Evolutionary conservation across 176 grass and related monocot species (phyloP), one percentile per base, ranked within the genome.

Genomic region (Hordeum marinum): DNA sequence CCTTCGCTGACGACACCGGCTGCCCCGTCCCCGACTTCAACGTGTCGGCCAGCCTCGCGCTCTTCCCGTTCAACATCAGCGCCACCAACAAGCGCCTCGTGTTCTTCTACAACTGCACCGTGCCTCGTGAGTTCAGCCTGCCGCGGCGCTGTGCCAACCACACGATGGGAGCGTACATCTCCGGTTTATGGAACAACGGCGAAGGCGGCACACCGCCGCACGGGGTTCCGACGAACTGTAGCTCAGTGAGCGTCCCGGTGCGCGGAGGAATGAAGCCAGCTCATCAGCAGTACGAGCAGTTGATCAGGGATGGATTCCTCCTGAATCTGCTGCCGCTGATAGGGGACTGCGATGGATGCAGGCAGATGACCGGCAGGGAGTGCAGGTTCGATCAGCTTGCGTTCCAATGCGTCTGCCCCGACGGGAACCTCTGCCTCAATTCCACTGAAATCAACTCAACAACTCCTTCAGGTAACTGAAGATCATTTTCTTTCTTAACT

Each of bases 371-470:
- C 0, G 89, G 94, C 7, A 13, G 45, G 45, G 76, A 71, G 87
- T 97, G 94, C 82, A 77, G 89, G 15, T 86, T 89, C 32, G 23
- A 11, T 3, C 9, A 48, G 0, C 3, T 18, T 8, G 14, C 58
- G 3, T 90, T 97, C 31, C n/a, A 37, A 18, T 93, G 91, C 85
- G 0, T 86, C 68, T 93, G 90, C 81, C 12, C n/a, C 9, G 42
- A 89, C 43, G 75, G 88, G 6, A 46, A 72, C 12, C 23, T 46
- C 40, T 72, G 69, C 68, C 21, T 2, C 2, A 37, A 37, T 37
- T 7, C 36, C 36, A 37, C 36, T 6, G 6, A 37, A 37, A 37
- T 6, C 36, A 37, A 37, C 36, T 6, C 36, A 37, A 37, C 36
- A 37, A 6, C 36, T 37, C 36, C 7, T 37, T 6, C 36, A 37